Conservation (phyloP, 2,329 filamentous ascomycete genomes). For the Cryphonectria parasitica region DNA sequence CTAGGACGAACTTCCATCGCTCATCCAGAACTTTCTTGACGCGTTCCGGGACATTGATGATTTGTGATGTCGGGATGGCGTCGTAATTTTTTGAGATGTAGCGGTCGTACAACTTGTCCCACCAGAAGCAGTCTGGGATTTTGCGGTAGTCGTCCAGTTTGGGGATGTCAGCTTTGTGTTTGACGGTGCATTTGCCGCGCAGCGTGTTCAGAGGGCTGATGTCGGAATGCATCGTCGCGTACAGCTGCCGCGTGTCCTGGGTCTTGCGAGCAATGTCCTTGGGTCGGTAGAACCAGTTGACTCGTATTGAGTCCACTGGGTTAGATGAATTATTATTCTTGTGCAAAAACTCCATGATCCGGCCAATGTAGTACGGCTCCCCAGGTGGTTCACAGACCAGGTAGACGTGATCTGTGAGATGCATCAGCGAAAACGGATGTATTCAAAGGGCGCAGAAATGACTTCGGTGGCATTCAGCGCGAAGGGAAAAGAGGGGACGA, state of each 20-base stretch:
- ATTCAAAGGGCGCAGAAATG: neutral
- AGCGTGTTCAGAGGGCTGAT: conserved; percentile 89
- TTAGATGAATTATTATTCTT: conserved; percentile 72
- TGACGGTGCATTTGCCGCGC: conserved; percentile 90
- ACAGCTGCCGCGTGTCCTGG: conserved; percentile 87
- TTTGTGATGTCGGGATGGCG: conserved; percentile 85
- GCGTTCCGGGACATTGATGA: conserved; percentile 93
- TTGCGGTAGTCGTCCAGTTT: conserved; percentile 65
- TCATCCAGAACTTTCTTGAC: conserved; percentile 96
- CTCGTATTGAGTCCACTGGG: conserved; percentile 84
- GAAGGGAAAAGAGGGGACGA: neutral
- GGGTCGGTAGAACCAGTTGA: conserved; percentile 98
- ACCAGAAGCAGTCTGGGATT: conserved; percentile 89
- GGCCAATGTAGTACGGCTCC: conserved; percentile 95
- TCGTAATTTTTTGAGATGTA: conserved; percentile 99
- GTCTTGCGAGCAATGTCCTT: conserved; percentile 94
- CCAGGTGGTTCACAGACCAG: conserved; percentile 96
- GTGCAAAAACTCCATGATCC: conserved; percentile 98
- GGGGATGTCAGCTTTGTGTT: conserved; percentile 81
- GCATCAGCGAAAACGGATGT: conserved; percentile 13
- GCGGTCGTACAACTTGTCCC: conserved; percentile 94
- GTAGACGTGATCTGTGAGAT: conserved; percentile 74
- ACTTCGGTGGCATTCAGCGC: neutral
- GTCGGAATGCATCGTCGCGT: conserved; percentile 98
- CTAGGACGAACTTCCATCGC: conserved; percentile 93